A percentile compares a stretch with the other conserved stretches of the same genome.
Evolutionary conservation across 2,329 filamentous ascomycete species (phyloP).

Genomic region (Clonostachys sp.): DNA sequence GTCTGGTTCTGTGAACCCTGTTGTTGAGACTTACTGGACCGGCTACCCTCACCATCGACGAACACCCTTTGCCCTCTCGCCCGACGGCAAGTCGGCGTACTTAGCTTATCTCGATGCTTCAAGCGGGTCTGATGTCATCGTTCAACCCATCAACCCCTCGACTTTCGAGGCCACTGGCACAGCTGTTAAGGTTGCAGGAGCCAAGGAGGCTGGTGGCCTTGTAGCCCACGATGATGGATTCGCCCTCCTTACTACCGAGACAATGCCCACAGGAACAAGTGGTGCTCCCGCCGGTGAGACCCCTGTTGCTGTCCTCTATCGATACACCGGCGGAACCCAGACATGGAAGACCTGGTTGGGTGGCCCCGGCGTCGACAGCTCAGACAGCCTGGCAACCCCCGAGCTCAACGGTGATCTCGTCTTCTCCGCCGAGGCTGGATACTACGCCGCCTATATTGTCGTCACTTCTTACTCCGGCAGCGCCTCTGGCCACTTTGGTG

Average conservation of each 20-base stretch:
- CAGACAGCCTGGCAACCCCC: constrained; percentile 44
- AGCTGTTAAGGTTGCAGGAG: constrained; percentile 44
- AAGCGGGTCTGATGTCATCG: constrained; percentile 48
- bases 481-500: constrained; percentile 53
- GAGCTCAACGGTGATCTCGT: constrained; percentile 61
- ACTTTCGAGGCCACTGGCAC: constrained; percentile 50
- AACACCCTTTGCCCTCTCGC: constrained; percentile 58
- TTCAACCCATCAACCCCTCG: constrained; percentile 49
- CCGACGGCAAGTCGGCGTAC: constrained; percentile 53
- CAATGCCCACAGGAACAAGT: constrained; percentile 35
- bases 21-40: constrained; percentile 59
- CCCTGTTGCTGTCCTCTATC: constrained; percentile 54
- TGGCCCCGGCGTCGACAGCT: constrained; percentile 45
- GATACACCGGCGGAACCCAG: constrained; percentile 48
- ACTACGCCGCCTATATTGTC: constrained; percentile 60
- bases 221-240: constrained; percentile 62
- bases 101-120: constrained; percentile 52
- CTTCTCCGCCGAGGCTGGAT: constrained; percentile 47
- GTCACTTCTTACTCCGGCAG: constrained; percentile 52
- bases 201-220: constrained; percentile 55
- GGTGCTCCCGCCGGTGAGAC: constrained; percentile 29
- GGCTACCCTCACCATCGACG: constrained; percentile 55
- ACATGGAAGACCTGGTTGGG: constrained; percentile 56
- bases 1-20: constrained; percentile 47
- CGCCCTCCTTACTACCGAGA: constrained; percentile 56